Evolutionary conservation across 2,329 filamentous ascomycete genomes (phyloP), one percentile per base, ranked within the genome.

Genomic region (Aspergillus sp.): DNA sequence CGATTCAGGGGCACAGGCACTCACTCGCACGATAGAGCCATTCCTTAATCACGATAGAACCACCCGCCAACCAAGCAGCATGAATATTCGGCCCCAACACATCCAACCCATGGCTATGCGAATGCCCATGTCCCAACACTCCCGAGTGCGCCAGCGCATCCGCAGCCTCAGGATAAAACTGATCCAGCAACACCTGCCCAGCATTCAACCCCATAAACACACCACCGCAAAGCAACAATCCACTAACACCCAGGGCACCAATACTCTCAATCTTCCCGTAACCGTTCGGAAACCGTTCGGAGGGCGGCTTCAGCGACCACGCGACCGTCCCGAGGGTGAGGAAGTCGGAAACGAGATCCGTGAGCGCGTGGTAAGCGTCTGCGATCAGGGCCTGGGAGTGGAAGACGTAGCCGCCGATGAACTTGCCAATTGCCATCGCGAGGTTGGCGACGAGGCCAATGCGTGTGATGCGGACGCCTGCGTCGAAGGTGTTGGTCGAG

Each of bases 261-360:
- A 98, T 73, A 61, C 90, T 95, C 75, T 98, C 93, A n/a, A 98
- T 81, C 74, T 98, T 98, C 64, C 93, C 93, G 65, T 95, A 98
- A 1, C 93, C 93, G 60, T 84, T 82, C 2, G 93, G 93, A 64
- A 95, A 98, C 37, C 80, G 80, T 47, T 86, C 79, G 9, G 87
- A 88, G 0, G 93, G 90, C 5, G 88, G 85, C 60, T 86, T 89
- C 51, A 97, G 73, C 50, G 90, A 95, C 83, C 88, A 95, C 17
- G 90, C 91, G 42, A 98, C 90, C 7, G 93, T 98, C 13, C 88
- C 88, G 17, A 98, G 79, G 1, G 93, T 98, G 67, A 96, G 83
- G 59, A 98, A 79, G 68, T 98, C 93, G 46, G 90, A 96, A 51
- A 95, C 89, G 48, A 98, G 81, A 70, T 98, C 93, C 43, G 91